These are phyloP conservation scores for Eutrema heterophyllum DNA, from an alignment of 345 rosid species.

Conservation along the genomic window DNA sequence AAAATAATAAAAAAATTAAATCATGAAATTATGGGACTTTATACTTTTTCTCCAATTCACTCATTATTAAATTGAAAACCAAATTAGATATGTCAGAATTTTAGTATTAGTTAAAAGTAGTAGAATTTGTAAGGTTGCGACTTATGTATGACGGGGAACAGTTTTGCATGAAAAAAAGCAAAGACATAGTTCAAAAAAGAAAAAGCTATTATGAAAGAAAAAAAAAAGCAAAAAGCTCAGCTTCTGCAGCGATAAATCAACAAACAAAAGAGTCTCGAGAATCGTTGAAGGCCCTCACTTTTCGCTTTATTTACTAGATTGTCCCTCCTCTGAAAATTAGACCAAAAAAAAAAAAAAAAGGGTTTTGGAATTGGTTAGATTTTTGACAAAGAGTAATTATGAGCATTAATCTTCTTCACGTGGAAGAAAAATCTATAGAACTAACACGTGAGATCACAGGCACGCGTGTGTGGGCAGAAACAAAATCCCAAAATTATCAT, in stretches of 20 bases:
- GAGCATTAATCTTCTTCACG: conserved; percentile 29
- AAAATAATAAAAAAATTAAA: neutral
- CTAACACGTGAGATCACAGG: conserved; percentile 18
- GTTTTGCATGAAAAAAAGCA: conserved; percentile 25
- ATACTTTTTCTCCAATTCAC: neutral
- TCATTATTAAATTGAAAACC: neutral
- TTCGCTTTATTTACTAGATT: conserved; percentile 15
- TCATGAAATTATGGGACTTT: neutral
- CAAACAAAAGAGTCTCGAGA: neutral
- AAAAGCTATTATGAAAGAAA: neutral
- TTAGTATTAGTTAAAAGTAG: conserved; percentile 3
- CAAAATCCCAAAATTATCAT: conserved; percentile 1
- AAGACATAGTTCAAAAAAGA: conserved; percentile 2
- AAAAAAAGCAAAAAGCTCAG: conserved; percentile 14
- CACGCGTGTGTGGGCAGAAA: conserved; percentile 23
- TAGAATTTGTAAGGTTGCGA: neutral
- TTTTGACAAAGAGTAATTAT: conserved; percentile 9
- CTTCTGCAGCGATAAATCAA: conserved; percentile 9
- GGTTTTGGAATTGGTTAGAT: neutral
- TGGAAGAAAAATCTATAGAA: conserved; percentile 2
- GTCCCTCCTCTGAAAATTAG: neutral
- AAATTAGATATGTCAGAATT: neutral
- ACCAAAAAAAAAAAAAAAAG: neutral
- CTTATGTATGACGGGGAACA: conserved; percentile 1
- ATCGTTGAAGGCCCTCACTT: conserved; percentile 2